Percentiles rank a stretch among this genome's conserved stretches.
phyloP scores from a whole-genome alignment of 2,329 filamentous ascomycete species.

The Exserohilum turcica region DNA sequence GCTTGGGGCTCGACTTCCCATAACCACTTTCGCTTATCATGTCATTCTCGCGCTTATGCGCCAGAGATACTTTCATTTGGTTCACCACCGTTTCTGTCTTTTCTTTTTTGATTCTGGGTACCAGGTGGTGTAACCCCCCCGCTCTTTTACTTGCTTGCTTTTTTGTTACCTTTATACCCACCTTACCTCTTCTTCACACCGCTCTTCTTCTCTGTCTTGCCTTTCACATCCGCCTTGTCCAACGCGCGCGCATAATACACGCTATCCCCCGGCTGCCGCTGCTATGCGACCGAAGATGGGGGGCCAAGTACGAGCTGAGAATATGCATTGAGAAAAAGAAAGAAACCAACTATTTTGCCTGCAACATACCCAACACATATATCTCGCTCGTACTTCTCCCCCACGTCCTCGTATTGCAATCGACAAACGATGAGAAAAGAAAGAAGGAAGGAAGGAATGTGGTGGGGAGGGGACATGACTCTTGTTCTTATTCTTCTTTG shows the following conservation, averaged over 20 bases:
- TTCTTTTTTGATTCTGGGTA: not conserved
- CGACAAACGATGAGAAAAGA: no score
- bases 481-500: not conserved
- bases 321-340: no score
- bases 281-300: no score
- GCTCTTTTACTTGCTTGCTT: not conserved
- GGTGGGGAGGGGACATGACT: not conserved
- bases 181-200: not conserved
- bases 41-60: not conserved
- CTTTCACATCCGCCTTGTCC: not conserved
- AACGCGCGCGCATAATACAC: not conserved
- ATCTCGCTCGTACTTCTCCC: no score
- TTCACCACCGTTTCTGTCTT: conserved; percentile 9
- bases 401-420: no score
- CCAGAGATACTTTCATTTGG: not conserved
- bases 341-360: no score
- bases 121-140: conserved; percentile 6
- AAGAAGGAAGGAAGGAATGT: no score
- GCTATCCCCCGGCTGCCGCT: no score
- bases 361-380: no score
- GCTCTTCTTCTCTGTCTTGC: not conserved
- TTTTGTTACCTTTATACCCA: not conserved
- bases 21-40: conserved; percentile 3
- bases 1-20: not conserved
- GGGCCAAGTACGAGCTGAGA: no score